Base-by-base conservation (phyloP, 768 basidiomycete genomes). In the Panus rudis region DNA sequence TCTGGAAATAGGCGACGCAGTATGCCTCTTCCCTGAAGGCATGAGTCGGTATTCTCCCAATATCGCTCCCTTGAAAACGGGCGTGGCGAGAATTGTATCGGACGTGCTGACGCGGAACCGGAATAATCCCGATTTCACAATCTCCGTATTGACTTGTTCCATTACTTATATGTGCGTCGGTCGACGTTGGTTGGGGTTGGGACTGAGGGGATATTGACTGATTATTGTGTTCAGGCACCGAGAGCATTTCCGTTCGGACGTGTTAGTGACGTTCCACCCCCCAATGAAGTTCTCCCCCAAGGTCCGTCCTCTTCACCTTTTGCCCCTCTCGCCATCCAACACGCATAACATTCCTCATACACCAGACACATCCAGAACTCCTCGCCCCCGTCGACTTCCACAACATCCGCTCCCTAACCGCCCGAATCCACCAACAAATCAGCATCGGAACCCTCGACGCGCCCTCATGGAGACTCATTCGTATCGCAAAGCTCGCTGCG, bases 51-150 rank as follows among this genome's bases (percentile, higher is more conserved):
- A 83, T 60, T 84, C 87, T 52, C 87, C 90, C 0, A 80, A 76
- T n/a, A 84, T 93, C 41, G 85, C 89, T 3, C 87, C 90, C 3
- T 60, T 93, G 39, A 90, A 89, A 60, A 91, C 90, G 8, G 91
- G 91, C 60, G 90, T 88, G 19, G 84, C 90, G 5, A 76, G 91
- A 34, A 71, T 92, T 50, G 74, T 90, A 13, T 86, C 86, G 12
- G 84, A 90, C 53, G 73, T 84, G 6, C 66, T 93, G 22, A 75
- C 81, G 12, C 73, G 79, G 39, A 82, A 88, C 59, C 69, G 73
- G 6, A 63, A 81, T 50, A 68, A 85, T 48, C 73, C 78, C 7
- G 69, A 79, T 41, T 91, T 90, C 47, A 77, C 84, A 49, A 68
- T 92, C 16, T 76, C 77, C 12, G 66, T 92, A 2, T 65, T 81